Conservation (phyloP, 495 filamentous ascomycete genomes). For the Aspergillus conjunctus region DNA sequence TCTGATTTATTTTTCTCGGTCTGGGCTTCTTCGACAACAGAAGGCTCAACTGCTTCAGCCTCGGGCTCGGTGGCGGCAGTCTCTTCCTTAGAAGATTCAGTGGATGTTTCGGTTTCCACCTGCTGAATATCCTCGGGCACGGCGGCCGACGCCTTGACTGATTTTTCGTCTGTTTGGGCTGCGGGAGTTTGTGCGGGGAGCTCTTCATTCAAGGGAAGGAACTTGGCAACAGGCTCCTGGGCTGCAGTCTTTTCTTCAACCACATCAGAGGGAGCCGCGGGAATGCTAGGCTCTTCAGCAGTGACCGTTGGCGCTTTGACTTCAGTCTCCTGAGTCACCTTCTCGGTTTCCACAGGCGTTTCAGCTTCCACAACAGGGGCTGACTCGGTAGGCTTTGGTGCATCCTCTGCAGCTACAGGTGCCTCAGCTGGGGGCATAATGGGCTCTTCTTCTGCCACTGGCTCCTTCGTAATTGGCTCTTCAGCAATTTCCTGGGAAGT, state of each 20-base stretch:
- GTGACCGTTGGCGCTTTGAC: conserved; percentile 8
- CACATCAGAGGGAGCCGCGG: conserved; percentile 3
- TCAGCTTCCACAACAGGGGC: conserved; percentile 21
- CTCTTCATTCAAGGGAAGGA: conserved; percentile 14
- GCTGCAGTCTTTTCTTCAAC: conserved; percentile 11
- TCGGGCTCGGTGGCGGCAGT: conserved; percentile 10
- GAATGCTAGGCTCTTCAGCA: conserved; percentile 17
- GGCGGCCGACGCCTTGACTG: conserved; percentile 5
- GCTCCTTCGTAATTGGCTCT: conserved; percentile 15
- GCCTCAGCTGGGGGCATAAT: conserved; percentile 3
- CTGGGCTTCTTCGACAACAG: conserved; percentile 7
- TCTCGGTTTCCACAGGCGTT: conserved; percentile 7
- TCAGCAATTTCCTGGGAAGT: conserved; percentile 8
- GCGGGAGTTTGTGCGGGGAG: conserved; percentile 8
- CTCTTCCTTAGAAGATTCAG: conserved; percentile 15
- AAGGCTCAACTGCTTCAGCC: conserved; percentile 6
- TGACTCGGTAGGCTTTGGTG: conserved; percentile 12
- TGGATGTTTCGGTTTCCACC: not conserved
- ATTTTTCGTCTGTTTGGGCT: conserved; percentile 6
- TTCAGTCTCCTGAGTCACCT: conserved; percentile 13
- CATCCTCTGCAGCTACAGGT: conserved; percentile 8
- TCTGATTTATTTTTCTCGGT: conserved; percentile 11
- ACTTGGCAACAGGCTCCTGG: conserved; percentile 1
- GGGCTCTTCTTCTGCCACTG: conserved; percentile 10
- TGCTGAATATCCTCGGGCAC: conserved; percentile 1